phyloP scores from a whole-genome alignment of 257 asterid genomes.

The Plantago major region DNA sequence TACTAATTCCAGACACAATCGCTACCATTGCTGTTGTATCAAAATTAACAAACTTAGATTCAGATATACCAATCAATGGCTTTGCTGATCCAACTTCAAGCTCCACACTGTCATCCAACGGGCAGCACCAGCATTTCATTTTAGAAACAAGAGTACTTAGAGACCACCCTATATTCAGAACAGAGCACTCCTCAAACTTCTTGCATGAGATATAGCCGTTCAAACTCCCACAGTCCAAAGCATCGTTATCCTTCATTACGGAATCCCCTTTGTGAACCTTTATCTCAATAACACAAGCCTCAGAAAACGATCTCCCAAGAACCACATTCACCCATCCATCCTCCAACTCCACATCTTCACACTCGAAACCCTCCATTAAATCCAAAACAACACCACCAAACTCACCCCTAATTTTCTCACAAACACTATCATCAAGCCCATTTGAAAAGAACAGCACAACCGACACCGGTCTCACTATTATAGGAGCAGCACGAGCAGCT shows the following conservation, averaged over 20 bases:
- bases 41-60: conserved; percentile 60
- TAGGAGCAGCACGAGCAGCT: conserved; percentile 60
- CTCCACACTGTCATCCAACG: conserved; percentile 22
- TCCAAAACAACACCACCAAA: conserved; percentile 45
- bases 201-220: conserved; percentile 24
- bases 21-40: conserved; percentile 93
- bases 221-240: conserved; percentile 12
- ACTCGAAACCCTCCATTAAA: conserved; percentile 31
- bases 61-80: conserved; percentile 19
- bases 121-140: conserved; percentile 60
- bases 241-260: conserved; percentile 12
- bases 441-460: conserved; percentile 67
- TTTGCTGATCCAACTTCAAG: conserved; percentile 23
- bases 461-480: conserved; percentile 53
- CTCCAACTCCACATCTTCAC: conserved; percentile 40
- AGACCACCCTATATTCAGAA: conserved; percentile 38
- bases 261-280: conserved; percentile 24
- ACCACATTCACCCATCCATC: conserved; percentile 56
- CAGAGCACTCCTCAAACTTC: conserved; percentile 25
- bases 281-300: conserved; percentile 49
- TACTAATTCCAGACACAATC: conserved; percentile 83
- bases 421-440: conserved; percentile 44
- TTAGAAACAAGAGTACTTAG: conserved; percentile 43
- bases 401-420: conserved; percentile 38
- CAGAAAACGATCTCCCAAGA: conserved; percentile 47